Percentiles rank a stretch among this genome's conserved stretches.
phyloP scores from a whole-genome alignment of 371 early-diverging fungal species.

The Mortierella sp. region DNA sequence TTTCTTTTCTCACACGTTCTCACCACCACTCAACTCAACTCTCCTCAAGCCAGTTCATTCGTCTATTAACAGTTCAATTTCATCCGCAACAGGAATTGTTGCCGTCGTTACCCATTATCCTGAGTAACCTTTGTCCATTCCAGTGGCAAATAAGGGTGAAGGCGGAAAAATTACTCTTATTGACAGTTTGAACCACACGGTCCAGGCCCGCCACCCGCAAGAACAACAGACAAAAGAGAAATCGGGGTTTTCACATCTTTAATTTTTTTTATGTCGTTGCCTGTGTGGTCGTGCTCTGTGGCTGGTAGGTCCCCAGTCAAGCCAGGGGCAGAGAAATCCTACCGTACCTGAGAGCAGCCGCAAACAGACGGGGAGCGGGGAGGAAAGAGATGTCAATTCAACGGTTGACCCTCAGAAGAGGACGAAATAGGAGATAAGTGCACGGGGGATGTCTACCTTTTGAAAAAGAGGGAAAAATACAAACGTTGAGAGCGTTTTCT shows the following conservation, averaged over 20 bases:
- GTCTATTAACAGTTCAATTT: neutral
- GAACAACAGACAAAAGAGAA: neutral
- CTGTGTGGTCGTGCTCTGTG: neutral
- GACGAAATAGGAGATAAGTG: neutral
- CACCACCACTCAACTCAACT: neutral
- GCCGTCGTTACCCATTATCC: neutral
- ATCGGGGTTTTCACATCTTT: neutral
- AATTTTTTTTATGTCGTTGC: neutral
- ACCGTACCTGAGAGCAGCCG: neutral
- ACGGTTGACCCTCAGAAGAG: neutral
- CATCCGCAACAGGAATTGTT: neutral
- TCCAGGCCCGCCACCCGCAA: neutral
- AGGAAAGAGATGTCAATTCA: neutral
- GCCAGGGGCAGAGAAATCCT: neutral
- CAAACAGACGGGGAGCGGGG: neutral
- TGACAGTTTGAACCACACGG: neutral
- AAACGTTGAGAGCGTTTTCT: conserved; percentile 2
- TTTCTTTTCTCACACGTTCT: neutral
- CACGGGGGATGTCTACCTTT: neutral
- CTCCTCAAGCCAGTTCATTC: neutral
- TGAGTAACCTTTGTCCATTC: neutral
- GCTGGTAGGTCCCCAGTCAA: neutral
- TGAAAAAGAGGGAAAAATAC: neutral
- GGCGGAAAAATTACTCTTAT: neutral
- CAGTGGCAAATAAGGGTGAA: neutral